Evolutionary conservation across 2,329 filamentous ascomycete species (phyloP).

Genomic region (Trichoderma lentiforme): DNA sequence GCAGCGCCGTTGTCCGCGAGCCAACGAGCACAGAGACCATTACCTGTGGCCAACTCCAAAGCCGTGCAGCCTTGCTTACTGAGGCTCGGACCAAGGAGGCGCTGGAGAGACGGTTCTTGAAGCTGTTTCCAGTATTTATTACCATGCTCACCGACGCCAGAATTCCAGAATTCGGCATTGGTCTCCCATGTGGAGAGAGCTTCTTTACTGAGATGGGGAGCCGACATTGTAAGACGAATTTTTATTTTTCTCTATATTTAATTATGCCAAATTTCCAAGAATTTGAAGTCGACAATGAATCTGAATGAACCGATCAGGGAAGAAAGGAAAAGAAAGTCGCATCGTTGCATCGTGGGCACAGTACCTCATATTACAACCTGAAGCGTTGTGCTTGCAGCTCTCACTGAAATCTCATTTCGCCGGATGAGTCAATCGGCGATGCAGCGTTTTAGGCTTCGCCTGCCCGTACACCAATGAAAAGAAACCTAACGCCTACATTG

Average conservation of each 20-base stretch:
- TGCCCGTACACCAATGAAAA: neutral
- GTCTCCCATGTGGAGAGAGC: constrained; percentile 38
- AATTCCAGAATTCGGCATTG: constrained; percentile 44
- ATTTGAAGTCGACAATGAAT: neutral
- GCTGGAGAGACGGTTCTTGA: constrained; percentile 39
- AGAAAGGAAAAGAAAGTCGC: too few species aligned
- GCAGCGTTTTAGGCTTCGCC: neutral
- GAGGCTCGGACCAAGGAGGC: constrained; percentile 31
- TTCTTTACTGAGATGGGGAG: constrained; percentile 21
- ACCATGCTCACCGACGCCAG: constrained; percentile 36
- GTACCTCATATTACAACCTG: neutral
- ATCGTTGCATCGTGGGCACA: neutral
- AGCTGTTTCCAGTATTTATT: constrained; percentile 45
- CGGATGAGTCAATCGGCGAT: constrained; percentile 12
- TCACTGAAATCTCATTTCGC: neutral
- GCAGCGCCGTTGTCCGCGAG: constrained; percentile 35
- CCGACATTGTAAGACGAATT: neutral
- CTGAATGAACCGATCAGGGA: too few species aligned
- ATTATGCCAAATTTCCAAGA: neutral
- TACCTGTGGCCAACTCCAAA: constrained; percentile 49
- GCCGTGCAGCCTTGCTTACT: constrained; percentile 29
- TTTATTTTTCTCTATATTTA: neutral
- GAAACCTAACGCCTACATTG: neutral
- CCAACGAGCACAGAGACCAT: constrained; percentile 46
- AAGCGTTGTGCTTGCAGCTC: neutral